Percentiles rank a stretch among this genome's conserved stretches.
phyloP scores from a whole-genome alignment of 345 rosid species.

The Acer negundo region DNA sequence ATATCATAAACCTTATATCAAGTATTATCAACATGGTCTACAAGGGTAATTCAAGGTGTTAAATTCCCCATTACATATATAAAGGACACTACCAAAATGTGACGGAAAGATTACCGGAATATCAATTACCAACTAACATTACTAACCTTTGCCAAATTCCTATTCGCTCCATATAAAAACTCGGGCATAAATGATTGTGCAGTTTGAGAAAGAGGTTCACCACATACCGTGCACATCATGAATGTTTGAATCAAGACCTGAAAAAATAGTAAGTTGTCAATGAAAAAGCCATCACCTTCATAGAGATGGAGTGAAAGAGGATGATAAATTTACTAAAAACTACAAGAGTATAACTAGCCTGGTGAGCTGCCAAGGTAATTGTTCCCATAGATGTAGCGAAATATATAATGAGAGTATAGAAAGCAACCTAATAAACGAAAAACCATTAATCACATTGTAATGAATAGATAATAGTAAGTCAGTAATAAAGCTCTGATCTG shows the following conservation, averaged over 20 bases:
- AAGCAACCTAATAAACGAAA: constrained; percentile 37
- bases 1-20: constrained; percentile 1
- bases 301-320: background rate
- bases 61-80: background rate
- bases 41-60: background rate
- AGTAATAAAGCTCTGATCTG: too few species aligned
- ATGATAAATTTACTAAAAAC: background rate
- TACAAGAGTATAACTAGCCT: constrained; percentile 33
- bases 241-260: constrained; percentile 48
- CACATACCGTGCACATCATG: constrained; percentile 51
- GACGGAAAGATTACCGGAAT: background rate
- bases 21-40: background rate
- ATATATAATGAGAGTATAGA: constrained; percentile 41
- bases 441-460: too few species aligned
- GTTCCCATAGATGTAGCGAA: constrained; percentile 54
- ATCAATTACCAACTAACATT: background rate
- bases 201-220: constrained; percentile 63
- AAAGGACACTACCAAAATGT: background rate
- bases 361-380: constrained; percentile 48
- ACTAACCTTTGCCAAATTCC: constrained; percentile 44
- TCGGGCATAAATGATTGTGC: constrained; percentile 66
- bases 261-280: background rate
- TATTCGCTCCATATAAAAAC: constrained; percentile 43
- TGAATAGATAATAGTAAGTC: too few species aligned
- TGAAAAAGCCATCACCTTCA: background rate